Evolutionary conservation across 345 rosid species (phyloP).

Genomic region (Mangifera indica): DNA sequence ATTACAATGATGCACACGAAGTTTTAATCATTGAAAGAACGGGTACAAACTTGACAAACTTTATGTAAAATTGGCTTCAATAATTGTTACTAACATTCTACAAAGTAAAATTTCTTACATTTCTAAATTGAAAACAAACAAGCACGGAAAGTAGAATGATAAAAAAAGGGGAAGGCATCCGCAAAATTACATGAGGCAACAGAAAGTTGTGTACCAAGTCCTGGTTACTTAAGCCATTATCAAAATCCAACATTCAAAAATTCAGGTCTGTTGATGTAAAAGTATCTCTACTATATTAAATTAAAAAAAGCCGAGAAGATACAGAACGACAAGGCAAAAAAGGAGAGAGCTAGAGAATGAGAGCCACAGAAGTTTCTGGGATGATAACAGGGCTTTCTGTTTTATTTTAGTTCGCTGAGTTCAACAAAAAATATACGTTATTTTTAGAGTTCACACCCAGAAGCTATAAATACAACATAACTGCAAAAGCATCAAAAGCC

Average conservation of each 20-base stretch:
- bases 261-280: neutral
- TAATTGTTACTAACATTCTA: conserved; percentile 27
- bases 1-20: conserved; percentile 25
- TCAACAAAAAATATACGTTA: neutral
- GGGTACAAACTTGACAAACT: conserved; percentile 5
- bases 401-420: neutral
- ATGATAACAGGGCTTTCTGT: neutral
- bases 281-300: neutral
- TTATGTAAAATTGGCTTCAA: conserved; percentile 19
- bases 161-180: conserved; percentile 55
- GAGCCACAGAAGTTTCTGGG: neutral
- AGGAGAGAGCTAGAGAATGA: conserved; percentile 12
- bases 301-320: neutral
- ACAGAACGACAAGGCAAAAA: neutral
- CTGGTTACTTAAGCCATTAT: conserved; percentile 21
- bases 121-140: conserved; percentile 24
- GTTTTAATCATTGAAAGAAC: conserved; percentile 22
- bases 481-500: conserved; percentile 28
- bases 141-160: conserved; percentile 30
- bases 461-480: conserved; percentile 7
- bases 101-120: conserved; percentile 22
- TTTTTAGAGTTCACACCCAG: neutral
- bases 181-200: conserved; percentile 41
- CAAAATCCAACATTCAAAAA: conserved; percentile 19
- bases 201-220: conserved; percentile 33